These are phyloP conservation scores for Nakaseomyces sp. DNA, from an alignment of 1,139 yeast species.

Conservation along the genomic window DNA sequence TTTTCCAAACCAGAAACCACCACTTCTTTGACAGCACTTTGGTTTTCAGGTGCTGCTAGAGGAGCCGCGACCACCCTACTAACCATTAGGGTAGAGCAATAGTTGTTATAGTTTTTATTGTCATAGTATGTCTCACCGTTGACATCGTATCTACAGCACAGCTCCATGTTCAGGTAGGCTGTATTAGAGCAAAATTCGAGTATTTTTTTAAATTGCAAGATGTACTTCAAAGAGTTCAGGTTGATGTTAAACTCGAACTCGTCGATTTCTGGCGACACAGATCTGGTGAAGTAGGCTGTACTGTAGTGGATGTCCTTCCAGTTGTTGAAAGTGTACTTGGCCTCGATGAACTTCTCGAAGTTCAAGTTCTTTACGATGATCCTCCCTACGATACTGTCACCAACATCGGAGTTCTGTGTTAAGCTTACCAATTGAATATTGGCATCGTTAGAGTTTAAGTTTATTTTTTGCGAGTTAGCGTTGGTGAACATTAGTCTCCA, in stretches of 20 bases:
- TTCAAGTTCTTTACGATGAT: conserved; percentile 21
- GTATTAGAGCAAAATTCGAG: conserved; percentile 7
- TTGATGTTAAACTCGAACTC: conserved; percentile 23
- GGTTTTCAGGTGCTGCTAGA: neutral
- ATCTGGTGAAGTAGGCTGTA: conserved; percentile 19
- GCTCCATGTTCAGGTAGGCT: conserved; percentile 17
- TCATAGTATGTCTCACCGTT: conserved; percentile 29
- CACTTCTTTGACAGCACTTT: neutral
- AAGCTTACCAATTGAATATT: neutral
- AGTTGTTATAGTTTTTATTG: conserved; percentile 29
- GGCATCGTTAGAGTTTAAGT: neutral
- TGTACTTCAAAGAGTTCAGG: conserved; percentile 20
- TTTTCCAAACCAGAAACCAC: neutral
- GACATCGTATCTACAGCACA: conserved; percentile 30
- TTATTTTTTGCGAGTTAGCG: neutral
- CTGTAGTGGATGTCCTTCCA: conserved; percentile 24
- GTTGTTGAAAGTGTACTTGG: conserved; percentile 23
- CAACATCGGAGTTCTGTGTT: neutral
- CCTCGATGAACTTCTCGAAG: conserved; percentile 22
- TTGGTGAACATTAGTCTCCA: neutral
- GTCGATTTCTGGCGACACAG: conserved; percentile 21
- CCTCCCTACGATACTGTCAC: conserved; percentile 13
- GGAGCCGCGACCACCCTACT: neutral
- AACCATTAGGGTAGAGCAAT: conserved; percentile 9
- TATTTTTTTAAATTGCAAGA: conserved; percentile 25